Evolutionary conservation across 208 protist species (phyloP).

Genomic region (Trypanosoma melophagium): DNA sequence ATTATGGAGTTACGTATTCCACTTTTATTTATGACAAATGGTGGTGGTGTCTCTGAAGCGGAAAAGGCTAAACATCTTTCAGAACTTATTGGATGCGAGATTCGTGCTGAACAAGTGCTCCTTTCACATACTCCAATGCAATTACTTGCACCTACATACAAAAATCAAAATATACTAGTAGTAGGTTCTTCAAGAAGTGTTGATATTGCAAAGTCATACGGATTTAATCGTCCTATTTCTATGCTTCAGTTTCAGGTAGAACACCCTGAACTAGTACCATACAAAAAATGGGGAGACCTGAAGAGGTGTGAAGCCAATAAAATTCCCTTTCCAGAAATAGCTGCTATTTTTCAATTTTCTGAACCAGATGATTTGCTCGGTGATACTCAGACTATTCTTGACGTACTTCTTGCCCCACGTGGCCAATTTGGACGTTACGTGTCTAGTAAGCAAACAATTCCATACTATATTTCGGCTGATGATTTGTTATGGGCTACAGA

Average conservation of each 20-base stretch:
- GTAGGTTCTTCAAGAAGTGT: constrained; percentile 52
- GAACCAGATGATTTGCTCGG: constrained; percentile 79
- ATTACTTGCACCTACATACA: constrained; percentile 54
- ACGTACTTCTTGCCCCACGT: constrained; percentile 64
- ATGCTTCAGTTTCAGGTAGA: constrained; percentile 70
- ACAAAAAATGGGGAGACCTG: constrained; percentile 62
- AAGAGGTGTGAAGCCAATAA: constrained; percentile 25
- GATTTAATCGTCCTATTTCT: constrained; percentile 70
- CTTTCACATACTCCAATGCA: constrained; percentile 83
- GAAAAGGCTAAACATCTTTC: constrained; percentile 78
- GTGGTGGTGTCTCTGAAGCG: constrained; percentile 55
- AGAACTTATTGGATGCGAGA: constrained; percentile 47
- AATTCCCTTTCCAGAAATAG: constrained; percentile 51
- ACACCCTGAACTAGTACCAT: constrained; percentile 75
- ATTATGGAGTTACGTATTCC: constrained; percentile 69
- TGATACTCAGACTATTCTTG: constrained; percentile 77
- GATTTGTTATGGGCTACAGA: constrained; percentile 79
- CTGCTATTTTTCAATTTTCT: constrained; percentile 71
- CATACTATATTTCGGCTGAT: constrained; percentile 69
- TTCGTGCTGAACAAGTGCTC: constrained; percentile 61
- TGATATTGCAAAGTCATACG: constrained; percentile 60
- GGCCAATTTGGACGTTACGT: constrained; percentile 57
- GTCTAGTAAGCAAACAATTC: constrained; percentile 59
- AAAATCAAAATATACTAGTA: constrained; percentile 56
- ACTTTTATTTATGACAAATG: constrained; percentile 87